Base-by-base conservation (phyloP, 345 rosid genomes). In the Hypericum androsaemum region DNA sequence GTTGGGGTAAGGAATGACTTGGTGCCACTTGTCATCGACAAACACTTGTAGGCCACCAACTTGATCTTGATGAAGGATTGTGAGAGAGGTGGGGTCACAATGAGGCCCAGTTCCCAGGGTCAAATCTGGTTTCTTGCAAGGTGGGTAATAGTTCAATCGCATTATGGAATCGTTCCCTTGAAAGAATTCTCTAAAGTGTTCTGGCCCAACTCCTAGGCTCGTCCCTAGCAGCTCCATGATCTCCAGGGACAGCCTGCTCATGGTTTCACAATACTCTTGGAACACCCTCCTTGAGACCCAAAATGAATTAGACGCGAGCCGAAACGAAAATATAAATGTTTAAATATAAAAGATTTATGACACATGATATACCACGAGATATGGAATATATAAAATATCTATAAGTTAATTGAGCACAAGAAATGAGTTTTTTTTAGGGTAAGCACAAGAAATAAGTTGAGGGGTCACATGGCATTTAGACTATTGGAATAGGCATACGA, bases 31-130 rank as follows among this genome's bases (percentile, higher is more conserved):
- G 8, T 56, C 60, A 42, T 56, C 39, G 39, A 71, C 53, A 10
- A 68, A 79, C 17, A 79, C 76, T 22, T 79, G 65, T 6, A 79
- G 70, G 1, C 88, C 88, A 8, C 69, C 77, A 1, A 79, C 80
- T 49, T 76, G 63, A 56, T 79, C 84, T 64, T 76, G 79, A 14
- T 74, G 80, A 32, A 79, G 74, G 14, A 82, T 52, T 39, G 79
- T 77, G 46, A 79, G 54, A 6, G 84, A 35, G 6, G 68, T 66
- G 5, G 75, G 74, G 43, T 72, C 74, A 15, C 60, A 47, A 55
- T 72, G 80, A 7, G 82, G 79, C 10, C 82, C 84, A 0, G 83
- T 78, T 13, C 88, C 82, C 6, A 82, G 71, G 4, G 73, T 43
- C 35, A 72, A 72, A 5, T 50, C 61, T 5, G 80, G 68, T 46